Conservation (phyloP, 1,284 basidiomycete genomes). For the Lentinus polychrous region DNA sequence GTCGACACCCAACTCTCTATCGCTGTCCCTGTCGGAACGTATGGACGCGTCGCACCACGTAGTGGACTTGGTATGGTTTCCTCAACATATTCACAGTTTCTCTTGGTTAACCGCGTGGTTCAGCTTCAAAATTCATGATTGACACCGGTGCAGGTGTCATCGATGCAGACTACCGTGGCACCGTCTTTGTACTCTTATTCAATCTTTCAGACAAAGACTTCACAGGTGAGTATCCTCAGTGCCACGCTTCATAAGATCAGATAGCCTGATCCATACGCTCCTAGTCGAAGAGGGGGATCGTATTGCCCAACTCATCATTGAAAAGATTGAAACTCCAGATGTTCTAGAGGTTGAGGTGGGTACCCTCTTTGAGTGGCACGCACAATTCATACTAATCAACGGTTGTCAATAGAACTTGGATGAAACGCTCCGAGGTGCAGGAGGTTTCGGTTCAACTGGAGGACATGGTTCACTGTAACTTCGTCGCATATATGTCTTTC, state of each 20-base stretch:
- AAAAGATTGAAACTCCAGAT: constrained; percentile 83
- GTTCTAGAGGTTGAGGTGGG: constrained; percentile 81
- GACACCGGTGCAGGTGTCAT: constrained; percentile 96
- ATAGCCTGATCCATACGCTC: background rate
- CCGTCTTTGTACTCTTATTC: constrained; percentile 91
- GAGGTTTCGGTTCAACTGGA: constrained; percentile 96
- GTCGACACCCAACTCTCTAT: constrained; percentile 89
- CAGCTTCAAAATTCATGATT: constrained; percentile 95
- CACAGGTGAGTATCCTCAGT: constrained; percentile 47
- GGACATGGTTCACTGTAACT: constrained; percentile 47
- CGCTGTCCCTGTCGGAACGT: constrained; percentile 88
- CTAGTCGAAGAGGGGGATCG: constrained; percentile 88
- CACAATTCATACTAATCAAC: background rate
- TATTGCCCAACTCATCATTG: constrained; percentile 91
- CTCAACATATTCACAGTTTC: background rate
- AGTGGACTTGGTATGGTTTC: constrained; percentile 77
- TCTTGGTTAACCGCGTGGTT: constrained; percentile 1
- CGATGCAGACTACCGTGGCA: constrained; percentile 93
- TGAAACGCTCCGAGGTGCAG: constrained; percentile 78
- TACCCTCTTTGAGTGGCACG: constrained; percentile 9
- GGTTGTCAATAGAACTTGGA: constrained; percentile 58
- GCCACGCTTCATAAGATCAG: background rate
- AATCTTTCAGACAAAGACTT: constrained; percentile 90
- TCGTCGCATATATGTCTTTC: background rate
- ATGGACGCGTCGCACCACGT: constrained; percentile 93